Base-by-base conservation (phyloP, 2,329 filamentous ascomycete species). In the Teratosphaeria epicoccoides region DNA sequence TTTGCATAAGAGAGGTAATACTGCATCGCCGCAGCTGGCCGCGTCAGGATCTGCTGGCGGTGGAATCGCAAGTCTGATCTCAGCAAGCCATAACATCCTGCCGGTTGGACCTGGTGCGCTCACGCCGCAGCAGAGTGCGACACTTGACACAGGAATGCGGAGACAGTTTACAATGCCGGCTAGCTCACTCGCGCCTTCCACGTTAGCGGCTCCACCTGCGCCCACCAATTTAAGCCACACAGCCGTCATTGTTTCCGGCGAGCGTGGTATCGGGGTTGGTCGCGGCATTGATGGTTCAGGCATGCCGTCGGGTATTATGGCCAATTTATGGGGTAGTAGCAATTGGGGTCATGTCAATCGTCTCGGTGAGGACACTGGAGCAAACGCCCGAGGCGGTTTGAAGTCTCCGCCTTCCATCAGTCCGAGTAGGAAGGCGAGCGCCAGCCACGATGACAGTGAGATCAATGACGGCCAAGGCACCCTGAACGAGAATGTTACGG, bases 291-390 rank as follows among this genome's bases (percentile, higher is more conserved):
- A 82, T 60, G 80, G 75, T 46, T 77, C 77, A n/a, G 81, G 85
- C 43, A 81, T 95, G 70, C 88, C 90, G 1, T 87, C 86, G 47
- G 88, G 88, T 12, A 82, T 96, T 55, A 81, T 95, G 74, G 90
- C 90, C 26, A 97, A 97, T 66, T 79, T 94, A 51, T 97, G 91
- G 91, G 91, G 91, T 47, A 94, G 84, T 62, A 85, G 82, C 52
- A 84, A 89, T 46, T 95, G 89, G 87, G 81, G 81, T 12, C 79
- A 80, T 57, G 71, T 85, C 53, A 84, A 85, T 58, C 75, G 77
- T 28, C 66, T 85, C 29, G 79, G 73, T 20, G 77, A 79, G 45
- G 76, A 79, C n/a, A 60, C 73, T 4, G n/a, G 29, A 23, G 10
- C 44, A 37, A n/a, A 29, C 22, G 24, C 48, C 24, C 46, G 10